Conservation (phyloP, 2,329 filamentous ascomycete species). For the Zymoseptoria ardabiliae region DNA sequence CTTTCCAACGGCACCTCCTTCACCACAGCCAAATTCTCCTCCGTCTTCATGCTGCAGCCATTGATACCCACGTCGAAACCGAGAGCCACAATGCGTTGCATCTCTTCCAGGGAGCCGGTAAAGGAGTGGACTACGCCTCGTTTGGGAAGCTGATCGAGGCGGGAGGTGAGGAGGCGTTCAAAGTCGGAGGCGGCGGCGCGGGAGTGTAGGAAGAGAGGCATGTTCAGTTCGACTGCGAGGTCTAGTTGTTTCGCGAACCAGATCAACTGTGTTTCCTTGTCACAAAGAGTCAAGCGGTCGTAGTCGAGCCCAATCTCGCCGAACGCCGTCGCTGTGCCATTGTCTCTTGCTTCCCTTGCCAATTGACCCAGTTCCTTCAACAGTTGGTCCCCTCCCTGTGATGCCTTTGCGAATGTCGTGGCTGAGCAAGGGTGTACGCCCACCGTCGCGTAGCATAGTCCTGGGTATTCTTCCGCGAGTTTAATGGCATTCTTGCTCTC, state of each 20-base stretch:
- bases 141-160: conserved; percentile 52
- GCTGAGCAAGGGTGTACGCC: conserved; percentile 91
- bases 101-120: conserved; percentile 79
- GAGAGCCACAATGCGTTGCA: conserved; percentile 68
- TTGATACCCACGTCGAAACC: conserved; percentile 93
- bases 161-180: conserved; percentile 57
- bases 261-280: conserved; percentile 70
- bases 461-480: conserved; percentile 66
- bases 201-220: conserved; percentile 89
- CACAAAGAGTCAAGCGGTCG: conserved; percentile 77
- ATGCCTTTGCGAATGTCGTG: conserved; percentile 62
- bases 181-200: conserved; percentile 83
- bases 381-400: conserved; percentile 49
- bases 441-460: conserved; percentile 78
- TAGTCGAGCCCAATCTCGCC: conserved; percentile 97
- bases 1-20: conserved; percentile 67
- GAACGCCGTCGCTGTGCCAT: conserved; percentile 65
- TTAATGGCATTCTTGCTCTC: conserved; percentile 69
- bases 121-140: conserved; percentile 86
- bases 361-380: conserved; percentile 57
- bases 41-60: conserved; percentile 92
- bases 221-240: conserved; percentile 65
- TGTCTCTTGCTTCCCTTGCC: conserved; percentile 51
- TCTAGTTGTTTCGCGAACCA: conserved; percentile 79
- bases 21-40: conserved; percentile 81